Evolutionary conservation across 179 eudicot species (phyloP).

Genomic region (Vitellaria paradoxa): DNA sequence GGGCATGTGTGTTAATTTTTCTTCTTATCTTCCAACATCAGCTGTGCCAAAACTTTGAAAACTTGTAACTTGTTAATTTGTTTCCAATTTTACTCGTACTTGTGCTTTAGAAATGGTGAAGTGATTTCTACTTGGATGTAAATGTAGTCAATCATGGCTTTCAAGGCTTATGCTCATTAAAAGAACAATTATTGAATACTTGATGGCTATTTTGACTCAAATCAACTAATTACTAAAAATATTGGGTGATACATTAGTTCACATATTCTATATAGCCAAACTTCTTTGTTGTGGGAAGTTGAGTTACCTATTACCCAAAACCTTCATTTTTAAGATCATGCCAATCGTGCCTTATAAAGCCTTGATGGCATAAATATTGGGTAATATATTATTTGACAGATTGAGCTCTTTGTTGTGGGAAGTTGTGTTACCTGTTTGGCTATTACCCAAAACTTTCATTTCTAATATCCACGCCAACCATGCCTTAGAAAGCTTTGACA

Average conservation of each 20-base stretch:
- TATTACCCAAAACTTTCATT: too few species aligned
- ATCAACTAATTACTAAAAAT: neutral
- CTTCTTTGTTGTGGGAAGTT: too few species aligned
- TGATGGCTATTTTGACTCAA: neutral
- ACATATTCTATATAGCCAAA: too few species aligned
- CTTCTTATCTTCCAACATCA: neutral
- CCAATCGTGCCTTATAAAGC: too few species aligned
- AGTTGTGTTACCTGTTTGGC: too few species aligned
- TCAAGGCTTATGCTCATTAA: constrained; percentile 4
- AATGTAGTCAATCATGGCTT: neutral
- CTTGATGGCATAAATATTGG: too few species aligned
- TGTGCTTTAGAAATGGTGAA: neutral
- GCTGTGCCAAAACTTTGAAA: neutral
- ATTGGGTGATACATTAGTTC: neutral
- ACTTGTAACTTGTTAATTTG: neutral
- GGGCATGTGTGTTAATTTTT: neutral
- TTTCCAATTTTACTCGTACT: neutral
- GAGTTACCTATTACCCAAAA: too few species aligned
- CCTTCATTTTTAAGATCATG: too few species aligned
- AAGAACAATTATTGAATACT: neutral
- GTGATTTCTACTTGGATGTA: neutral
- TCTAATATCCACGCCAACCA: too few species aligned
- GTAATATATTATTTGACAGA: neutral
- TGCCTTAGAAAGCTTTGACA: too few species aligned
- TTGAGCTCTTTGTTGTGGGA: neutral